These are phyloP conservation scores for Capsaspora owczarzaki DNA, from an alignment of 78 protist genomes.

Conservation along the genomic window DNA sequence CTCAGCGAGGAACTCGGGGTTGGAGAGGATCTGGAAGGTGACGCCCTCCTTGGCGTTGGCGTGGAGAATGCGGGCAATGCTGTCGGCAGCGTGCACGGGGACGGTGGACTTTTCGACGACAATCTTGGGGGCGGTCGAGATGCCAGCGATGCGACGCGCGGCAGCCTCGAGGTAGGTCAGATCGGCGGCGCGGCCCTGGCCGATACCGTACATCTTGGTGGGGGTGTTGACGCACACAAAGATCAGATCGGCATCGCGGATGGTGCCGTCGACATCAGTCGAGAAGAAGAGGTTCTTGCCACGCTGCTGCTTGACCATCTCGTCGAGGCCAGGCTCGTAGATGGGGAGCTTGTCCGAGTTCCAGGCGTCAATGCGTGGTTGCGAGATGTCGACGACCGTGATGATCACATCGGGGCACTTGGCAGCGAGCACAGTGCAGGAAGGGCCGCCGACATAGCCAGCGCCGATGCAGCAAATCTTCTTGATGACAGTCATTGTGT, in stretches of 20 bases:
- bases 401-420: slow-evolving; percentile 55
- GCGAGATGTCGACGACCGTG: slow-evolving; percentile 52
- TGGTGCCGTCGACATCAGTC: slow-evolving; percentile 48
- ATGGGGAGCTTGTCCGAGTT: slow-evolving; percentile 77
- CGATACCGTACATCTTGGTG: slow-evolving; percentile 60
- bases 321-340: slow-evolving; percentile 92
- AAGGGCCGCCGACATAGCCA: slow-evolving; percentile 92
- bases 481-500: not conserved
- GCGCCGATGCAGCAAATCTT: slow-evolving; percentile 55
- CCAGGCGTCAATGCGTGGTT: slow-evolving; percentile 75
- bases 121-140: slow-evolving; percentile 45
- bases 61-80: slow-evolving; percentile 32
- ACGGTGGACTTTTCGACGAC: slow-evolving; percentile 88
- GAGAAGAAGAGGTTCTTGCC: slow-evolving; percentile 78
- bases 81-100: slow-evolving; percentile 69
- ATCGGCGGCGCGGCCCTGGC: slow-evolving; percentile 75
- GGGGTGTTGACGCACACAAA: slow-evolving; percentile 93
- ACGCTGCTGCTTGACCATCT: slow-evolving; percentile 48
- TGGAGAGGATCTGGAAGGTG: slow-evolving; percentile 63
- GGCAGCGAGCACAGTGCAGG: slow-evolving; percentile 70
- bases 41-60: slow-evolving; percentile 12
- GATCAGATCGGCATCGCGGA: slow-evolving; percentile 67
- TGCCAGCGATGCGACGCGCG: slow-evolving; percentile 35
- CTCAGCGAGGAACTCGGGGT: slow-evolving; percentile 93
- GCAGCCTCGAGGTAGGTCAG: slow-evolving; percentile 49